Conservation (phyloP, 495 filamentous ascomycete species). For the Penicillium antarcticum region DNA sequence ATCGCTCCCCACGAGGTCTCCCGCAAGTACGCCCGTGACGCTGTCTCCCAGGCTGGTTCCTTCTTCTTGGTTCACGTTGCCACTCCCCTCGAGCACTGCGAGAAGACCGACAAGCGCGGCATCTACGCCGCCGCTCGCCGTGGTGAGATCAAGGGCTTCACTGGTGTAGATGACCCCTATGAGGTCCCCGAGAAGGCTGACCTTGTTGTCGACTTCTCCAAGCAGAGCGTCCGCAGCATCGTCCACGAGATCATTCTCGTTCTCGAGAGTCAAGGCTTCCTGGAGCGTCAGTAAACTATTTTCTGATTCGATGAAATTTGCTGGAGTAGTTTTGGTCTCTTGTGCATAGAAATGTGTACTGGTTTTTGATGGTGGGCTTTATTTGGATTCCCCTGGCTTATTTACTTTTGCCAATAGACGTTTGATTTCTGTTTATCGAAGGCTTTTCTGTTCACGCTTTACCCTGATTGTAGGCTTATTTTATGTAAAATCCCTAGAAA, state of each 20-base stretch:
- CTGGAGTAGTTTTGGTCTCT: constrained; percentile 15
- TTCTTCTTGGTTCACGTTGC: constrained; percentile 96
- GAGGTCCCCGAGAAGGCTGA: constrained; percentile 80
- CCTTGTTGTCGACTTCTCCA: constrained; percentile 79
- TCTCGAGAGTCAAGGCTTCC: constrained; percentile 84
- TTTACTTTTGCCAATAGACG: constrained; percentile 15
- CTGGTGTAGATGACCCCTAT: constrained; percentile 96
- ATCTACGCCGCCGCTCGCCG: constrained; percentile 80
- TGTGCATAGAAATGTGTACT: constrained; percentile 18
- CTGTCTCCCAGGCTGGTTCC: constrained; percentile 79
- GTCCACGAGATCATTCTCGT: constrained; percentile 96
- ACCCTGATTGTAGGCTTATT: not conserved
- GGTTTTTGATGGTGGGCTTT: constrained; percentile 15
- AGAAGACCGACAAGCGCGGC: constrained; percentile 91
- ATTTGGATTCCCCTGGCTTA: constrained; percentile 28
- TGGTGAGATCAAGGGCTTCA: constrained; percentile 97
- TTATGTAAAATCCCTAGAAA: no score
- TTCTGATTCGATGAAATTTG: constrained; percentile 7
- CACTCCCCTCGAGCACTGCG: constrained; percentile 85
- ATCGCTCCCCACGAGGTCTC: constrained; percentile 89
- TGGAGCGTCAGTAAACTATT: constrained; percentile 34
- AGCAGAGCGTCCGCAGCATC: constrained; percentile 82
- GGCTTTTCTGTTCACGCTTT: not conserved
- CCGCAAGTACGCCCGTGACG: constrained; percentile 70
- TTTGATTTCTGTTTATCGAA: not conserved